A percentile compares a stretch with the other conserved stretches of the same genome.
phyloP scores from a whole-genome alignment of 352 stramenopile genomes.

The Phytophthora agathidicida region DNA sequence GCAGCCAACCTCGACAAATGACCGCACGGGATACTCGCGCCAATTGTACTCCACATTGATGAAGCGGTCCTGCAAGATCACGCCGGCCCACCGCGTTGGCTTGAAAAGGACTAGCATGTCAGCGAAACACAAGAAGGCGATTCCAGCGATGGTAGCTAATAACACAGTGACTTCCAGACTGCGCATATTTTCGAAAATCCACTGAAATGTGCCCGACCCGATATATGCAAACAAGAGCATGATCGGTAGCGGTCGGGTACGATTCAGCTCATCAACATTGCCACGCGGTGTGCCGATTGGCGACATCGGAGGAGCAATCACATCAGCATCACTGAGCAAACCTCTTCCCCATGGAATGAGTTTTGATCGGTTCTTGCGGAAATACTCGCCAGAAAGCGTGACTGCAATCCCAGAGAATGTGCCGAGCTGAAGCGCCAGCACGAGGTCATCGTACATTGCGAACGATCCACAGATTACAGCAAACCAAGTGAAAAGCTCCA shows the following conservation, averaged over 20 bases:
- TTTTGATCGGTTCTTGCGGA: conserved; percentile 64
- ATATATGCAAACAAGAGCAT: conserved; percentile 89
- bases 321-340: conserved; percentile 24
- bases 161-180: conserved; percentile 83
- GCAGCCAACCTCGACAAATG: conserved; percentile 85
- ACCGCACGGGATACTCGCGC: conserved; percentile 75
- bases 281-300: conserved; percentile 17
- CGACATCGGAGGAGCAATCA: conserved; percentile 27
- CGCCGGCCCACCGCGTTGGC: conserved; percentile 68
- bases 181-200: conserved; percentile 90
- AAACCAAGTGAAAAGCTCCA: conserved; percentile 87
- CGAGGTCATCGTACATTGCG: conserved; percentile 78
- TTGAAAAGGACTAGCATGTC: conserved; percentile 69
- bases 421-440: conserved; percentile 80
- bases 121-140: conserved; percentile 84
- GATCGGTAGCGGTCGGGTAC: conserved; percentile 44
- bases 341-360: conserved; percentile 55
- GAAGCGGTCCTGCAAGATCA: conserved; percentile 87
- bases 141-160: conserved; percentile 78
- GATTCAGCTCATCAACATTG: conserved; percentile 9
- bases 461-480: conserved; percentile 81
- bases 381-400: conserved; percentile 79
- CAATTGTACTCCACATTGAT: conserved; percentile 78
- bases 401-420: conserved; percentile 87
- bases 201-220: conserved; percentile 85